Evolutionary conservation across 441 rosid genomes (phyloP), one percentile per base, ranked within the genome.

Genomic region (Biscutella laevigata): DNA sequence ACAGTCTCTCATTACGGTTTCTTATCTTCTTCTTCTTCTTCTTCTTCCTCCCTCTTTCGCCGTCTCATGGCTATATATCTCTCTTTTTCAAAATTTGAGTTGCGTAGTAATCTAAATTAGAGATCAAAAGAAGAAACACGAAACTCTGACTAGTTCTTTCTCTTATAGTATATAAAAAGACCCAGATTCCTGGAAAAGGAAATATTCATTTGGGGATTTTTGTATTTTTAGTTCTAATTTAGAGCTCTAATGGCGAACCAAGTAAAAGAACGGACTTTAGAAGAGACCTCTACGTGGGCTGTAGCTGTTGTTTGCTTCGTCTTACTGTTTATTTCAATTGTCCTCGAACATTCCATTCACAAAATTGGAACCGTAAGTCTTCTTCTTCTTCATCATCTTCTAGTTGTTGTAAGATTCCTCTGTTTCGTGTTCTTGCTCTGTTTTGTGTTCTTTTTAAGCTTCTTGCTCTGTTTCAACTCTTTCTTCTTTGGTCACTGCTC

Each of bases 271-370:
- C 44, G 59, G 25, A 53, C 82, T 26, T 69, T 88, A 8, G 76
- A 84, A 36, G 40, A 33, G 36, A 82, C 96, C 1, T 79, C 96
- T 17, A 88, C 94, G 43, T 88, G 96, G 96, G 91, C 94, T 4
- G 78, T 88, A 3, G 94, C 96, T 5, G 72, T 77, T 2, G 84
- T 88, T 57, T 81, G 94, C 64, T 74, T 79, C 66, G 26, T 85
- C 65, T 64, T 88, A 49, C 78, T 88, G 7, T 30, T 63, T 0
- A 15, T 71, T 13, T 83, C 91, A 20, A 47, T 83, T 36, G 53
- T 73, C 6, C 69, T 88, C 1, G 91, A 88, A 48, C 59, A 75
- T 14, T 57, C 75, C 36, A 67, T 88, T 41, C 70, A 81, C 58
- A 83, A 81, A 45, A 28, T 88, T 24, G 83, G 81, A 47, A 34